Conservation (phyloP, 108 stramenopile genomes). For the Discostella stelligeroides region DNA sequence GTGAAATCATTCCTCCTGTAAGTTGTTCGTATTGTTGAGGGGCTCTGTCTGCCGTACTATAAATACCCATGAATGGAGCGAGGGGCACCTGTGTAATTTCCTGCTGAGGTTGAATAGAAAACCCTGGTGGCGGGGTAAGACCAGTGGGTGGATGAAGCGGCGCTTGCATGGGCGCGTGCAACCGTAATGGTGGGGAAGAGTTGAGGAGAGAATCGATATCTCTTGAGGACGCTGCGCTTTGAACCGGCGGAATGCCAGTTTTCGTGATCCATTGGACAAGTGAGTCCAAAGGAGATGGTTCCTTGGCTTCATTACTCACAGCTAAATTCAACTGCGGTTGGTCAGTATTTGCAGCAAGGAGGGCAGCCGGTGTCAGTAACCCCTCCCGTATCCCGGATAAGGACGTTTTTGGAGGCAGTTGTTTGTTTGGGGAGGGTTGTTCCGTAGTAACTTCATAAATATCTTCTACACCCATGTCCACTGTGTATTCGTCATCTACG, state of each 20-base stretch:
- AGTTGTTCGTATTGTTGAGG: slow-evolving; percentile 9
- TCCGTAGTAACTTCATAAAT: background rate
- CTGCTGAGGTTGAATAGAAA: slow-evolving; percentile 15
- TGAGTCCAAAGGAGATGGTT: background rate
- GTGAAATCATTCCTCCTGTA: slow-evolving; percentile 13
- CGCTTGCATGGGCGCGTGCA: slow-evolving; percentile 1
- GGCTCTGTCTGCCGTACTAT: background rate
- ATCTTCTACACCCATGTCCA: background rate
- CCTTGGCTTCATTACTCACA: background rate
- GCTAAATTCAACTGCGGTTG: background rate
- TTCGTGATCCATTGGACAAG: background rate
- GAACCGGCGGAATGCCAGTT: background rate
- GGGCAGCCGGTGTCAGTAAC: slow-evolving; percentile 37
- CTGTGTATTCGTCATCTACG: background rate
- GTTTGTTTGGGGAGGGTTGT: background rate
- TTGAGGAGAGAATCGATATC: slow-evolving; percentile 1
- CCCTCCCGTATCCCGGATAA: slow-evolving; percentile 28
- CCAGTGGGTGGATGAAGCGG: slow-evolving; percentile 40
- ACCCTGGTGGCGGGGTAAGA: slow-evolving; percentile 27
- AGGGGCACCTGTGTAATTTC: background rate
- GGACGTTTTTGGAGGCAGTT: slow-evolving; percentile 7
- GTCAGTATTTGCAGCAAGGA: slow-evolving; percentile 11
- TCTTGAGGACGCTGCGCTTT: background rate
- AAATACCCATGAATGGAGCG: background rate
- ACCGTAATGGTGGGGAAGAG: background rate